Evolutionary conservation across 2,329 filamentous ascomycete genomes (phyloP).

Genomic region (Emmonsiellopsis sp.): DNA sequence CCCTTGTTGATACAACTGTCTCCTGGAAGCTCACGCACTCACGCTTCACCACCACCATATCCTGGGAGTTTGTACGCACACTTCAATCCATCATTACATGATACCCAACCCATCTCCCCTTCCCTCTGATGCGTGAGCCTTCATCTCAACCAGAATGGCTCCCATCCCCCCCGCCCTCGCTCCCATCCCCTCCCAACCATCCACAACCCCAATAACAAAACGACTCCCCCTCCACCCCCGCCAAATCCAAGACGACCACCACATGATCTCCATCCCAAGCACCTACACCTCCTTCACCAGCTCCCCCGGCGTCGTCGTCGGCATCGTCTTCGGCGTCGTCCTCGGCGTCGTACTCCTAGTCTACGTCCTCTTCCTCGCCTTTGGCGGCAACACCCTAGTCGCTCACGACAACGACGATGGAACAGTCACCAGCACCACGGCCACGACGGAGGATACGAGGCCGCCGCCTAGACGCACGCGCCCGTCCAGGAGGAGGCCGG

Average conservation of each 20-base stretch:
- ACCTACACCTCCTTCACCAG: constrained; percentile 49
- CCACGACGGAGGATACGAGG: constrained; percentile 5
- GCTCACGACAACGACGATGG: constrained; percentile 22
- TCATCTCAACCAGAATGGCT: no score
- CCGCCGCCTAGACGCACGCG: constrained; percentile 2
- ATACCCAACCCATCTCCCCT: no score
- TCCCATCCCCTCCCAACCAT: neutral
- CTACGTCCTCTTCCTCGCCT: constrained; percentile 43
- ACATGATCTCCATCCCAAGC: constrained; percentile 47
- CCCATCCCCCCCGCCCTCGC: no score
- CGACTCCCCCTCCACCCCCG: neutral
- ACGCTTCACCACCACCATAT: no score
- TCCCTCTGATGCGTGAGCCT: no score
- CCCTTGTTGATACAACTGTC: no score
- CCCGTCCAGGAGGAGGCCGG: constrained; percentile 23
- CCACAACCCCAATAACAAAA: neutral
- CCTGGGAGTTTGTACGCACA: no score
- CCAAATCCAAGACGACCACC: constrained; percentile 13
- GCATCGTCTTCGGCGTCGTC: constrained; percentile 45
- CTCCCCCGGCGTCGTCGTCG: constrained; percentile 51
- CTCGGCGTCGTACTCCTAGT: constrained; percentile 46
- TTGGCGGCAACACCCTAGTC: constrained; percentile 32
- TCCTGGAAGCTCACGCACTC: no score
- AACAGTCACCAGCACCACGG: neutral
- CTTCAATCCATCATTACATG: no score